phyloP scores from a whole-genome alignment of 1,139 yeast genomes.

The Meyerozyma carpophila region DNA sequence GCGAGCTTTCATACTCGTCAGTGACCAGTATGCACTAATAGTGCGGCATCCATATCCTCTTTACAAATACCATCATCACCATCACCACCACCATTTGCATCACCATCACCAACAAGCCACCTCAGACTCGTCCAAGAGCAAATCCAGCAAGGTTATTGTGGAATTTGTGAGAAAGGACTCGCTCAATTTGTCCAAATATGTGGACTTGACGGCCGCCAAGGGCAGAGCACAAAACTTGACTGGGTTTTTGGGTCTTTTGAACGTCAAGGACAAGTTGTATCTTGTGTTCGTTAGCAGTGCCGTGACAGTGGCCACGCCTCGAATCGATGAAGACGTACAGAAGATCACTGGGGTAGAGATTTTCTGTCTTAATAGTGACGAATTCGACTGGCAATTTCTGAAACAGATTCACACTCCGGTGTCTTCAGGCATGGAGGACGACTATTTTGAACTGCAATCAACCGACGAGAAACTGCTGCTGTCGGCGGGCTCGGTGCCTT shows the following conservation, averaged over 20 bases:
- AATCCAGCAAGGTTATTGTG: slow-evolving; percentile 37
- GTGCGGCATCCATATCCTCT: slow-evolving; percentile 41
- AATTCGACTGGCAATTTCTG: slow-evolving; percentile 32
- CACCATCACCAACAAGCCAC: slow-evolving; percentile 20
- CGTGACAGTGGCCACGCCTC: slow-evolving; percentile 55
- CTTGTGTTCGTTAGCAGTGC: slow-evolving; percentile 55
- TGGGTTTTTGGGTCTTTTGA: slow-evolving; percentile 59
- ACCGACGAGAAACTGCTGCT: slow-evolving; percentile 17
- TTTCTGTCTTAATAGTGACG: slow-evolving; percentile 54
- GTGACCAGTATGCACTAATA: slow-evolving; percentile 44
- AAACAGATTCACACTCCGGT: neutral
- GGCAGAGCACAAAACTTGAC: slow-evolving; percentile 24
- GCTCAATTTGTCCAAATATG: slow-evolving; percentile 33
- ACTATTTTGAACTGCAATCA: slow-evolving; percentile 12
- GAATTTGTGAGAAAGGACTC: slow-evolving; percentile 40
- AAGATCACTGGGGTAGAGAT: slow-evolving; percentile 56
- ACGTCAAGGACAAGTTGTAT: slow-evolving; percentile 49
- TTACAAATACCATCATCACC: slow-evolving; percentile 23
- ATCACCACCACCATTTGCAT: slow-evolving; percentile 23
- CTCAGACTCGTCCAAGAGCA: slow-evolving; percentile 6
- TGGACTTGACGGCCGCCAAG: slow-evolving; percentile 33
- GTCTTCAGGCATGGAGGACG: slow-evolving; percentile 14
- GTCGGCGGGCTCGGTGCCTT: slow-evolving; percentile 53
- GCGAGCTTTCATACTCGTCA: slow-evolving; percentile 49
- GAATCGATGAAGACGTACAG: slow-evolving; percentile 47